These are phyloP conservation scores for Boechera retrofracta DNA, from an alignment of 345 rosid genomes.

Conservation along the genomic window DNA sequence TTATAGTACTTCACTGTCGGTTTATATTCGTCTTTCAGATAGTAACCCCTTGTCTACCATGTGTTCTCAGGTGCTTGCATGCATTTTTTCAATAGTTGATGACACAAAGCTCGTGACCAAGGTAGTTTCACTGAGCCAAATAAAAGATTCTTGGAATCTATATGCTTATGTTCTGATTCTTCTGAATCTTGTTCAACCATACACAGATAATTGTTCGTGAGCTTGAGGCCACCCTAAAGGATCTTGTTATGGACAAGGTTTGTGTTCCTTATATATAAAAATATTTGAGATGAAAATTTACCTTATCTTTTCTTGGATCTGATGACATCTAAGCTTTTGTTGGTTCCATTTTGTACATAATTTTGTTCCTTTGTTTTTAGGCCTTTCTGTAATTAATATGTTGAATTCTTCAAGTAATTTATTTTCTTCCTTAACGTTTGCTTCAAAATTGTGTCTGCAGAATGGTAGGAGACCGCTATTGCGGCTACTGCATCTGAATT, in stretches of 20 bases:
- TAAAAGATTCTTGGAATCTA: conserved; percentile 3
- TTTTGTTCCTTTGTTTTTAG: conserved; percentile 21
- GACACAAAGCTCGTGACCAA: conserved; percentile 89
- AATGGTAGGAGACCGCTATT: conserved; percentile 74
- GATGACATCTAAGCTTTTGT: conserved; percentile 1
- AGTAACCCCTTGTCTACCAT: conserved; percentile 13
- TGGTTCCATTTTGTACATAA: conserved; percentile 3
- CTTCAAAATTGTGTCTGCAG: conserved; percentile 51
- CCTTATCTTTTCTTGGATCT: not conserved
- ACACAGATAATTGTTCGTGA: conserved; percentile 76
- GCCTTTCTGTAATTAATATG: not conserved
- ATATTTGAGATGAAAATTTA: not conserved
- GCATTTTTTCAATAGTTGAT: conserved; percentile 75
- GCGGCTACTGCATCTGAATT: conserved; percentile 84
- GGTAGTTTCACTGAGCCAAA: conserved; percentile 52
- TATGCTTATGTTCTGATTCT: conserved; percentile 16
- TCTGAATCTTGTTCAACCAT: conserved; percentile 40
- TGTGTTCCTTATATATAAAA: conserved; percentile 22
- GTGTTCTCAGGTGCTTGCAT: conserved; percentile 70
- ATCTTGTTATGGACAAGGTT: conserved; percentile 85
- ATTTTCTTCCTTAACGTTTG: conserved; percentile 2
- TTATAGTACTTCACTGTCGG: conserved; percentile 7
- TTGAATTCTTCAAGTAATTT: conserved; percentile 17
- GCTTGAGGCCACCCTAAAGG: conserved; percentile 66
- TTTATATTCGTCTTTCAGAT: conserved; percentile 15